phyloP scores from a whole-genome alignment of 257 asterid genomes.

The Fraxinus pennsylvanica region DNA sequence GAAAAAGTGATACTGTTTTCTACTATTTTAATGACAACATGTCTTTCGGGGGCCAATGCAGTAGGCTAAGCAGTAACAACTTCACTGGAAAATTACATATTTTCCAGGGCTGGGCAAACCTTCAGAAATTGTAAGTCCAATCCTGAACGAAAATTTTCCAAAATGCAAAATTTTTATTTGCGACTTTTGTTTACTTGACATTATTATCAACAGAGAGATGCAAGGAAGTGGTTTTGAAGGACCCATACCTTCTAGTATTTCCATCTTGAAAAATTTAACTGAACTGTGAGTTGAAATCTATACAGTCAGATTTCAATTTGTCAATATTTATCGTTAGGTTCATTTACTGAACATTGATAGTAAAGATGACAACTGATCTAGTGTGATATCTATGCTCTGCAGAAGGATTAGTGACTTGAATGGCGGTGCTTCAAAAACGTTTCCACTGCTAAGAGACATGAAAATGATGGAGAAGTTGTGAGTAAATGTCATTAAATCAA shows the following conservation, averaged over 20 bases:
- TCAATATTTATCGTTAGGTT: neutral
- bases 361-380: neutral
- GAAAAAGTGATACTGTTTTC: neutral
- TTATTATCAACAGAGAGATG: conserved; percentile 47
- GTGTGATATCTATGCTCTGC: conserved; percentile 30
- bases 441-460: conserved; percentile 52
- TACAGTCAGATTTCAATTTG: neutral
- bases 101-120: conserved; percentile 46
- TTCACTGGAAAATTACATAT: conserved; percentile 55
- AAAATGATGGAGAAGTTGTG: conserved; percentile 39
- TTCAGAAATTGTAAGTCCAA: conserved; percentile 50
- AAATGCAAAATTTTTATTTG: conserved; percentile 8
- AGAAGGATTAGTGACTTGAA: conserved; percentile 62
- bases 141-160: neutral
- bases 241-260: conserved; percentile 57
- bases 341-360: neutral
- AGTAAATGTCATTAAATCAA: conserved; percentile 32
- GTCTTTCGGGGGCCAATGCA: conserved; percentile 23
- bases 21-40: neutral
- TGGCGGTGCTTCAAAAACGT: conserved; percentile 45
- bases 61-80: conserved; percentile 56
- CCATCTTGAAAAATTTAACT: conserved; percentile 41
- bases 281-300: conserved; percentile 47
- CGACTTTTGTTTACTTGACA: neutral
- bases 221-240: conserved; percentile 64